A percentile compares a stretch with the other conserved stretches of the same genome.
These are phyloP conservation scores for Ceratobasidium sp. DNA, from an alignment of 1,284 basidiomycete species.

Conservation along the genomic window DNA sequence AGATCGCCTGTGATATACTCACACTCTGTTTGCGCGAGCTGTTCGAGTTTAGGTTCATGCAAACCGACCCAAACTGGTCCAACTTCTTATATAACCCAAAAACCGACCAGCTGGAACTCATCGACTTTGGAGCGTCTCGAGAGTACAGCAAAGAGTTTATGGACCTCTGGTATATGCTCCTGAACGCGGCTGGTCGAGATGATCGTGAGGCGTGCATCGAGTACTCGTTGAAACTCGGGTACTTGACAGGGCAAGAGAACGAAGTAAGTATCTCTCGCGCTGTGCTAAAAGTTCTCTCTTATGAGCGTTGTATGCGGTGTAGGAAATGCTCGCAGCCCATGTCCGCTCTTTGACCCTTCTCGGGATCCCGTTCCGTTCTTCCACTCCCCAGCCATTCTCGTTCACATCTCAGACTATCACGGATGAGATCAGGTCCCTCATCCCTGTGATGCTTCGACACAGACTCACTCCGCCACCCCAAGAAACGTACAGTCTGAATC, in stretches of 20 bases:
- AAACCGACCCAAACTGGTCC: conserved; percentile 99
- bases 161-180: conserved; percentile 85
- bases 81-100: conserved; percentile 92
- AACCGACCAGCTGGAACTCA: conserved; percentile 81
- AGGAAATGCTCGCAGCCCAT: conserved; percentile 93
- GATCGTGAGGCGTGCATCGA: conserved; percentile 78
- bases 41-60: conserved; percentile 94
- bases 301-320: neutral
- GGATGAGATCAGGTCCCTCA: conserved; percentile 78
- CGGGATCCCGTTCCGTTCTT: conserved; percentile 80
- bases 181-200: conserved; percentile 81
- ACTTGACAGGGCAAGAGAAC: conserved; percentile 91
- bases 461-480: conserved; percentile 92
- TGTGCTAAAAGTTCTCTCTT: neutral
- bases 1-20: conserved; percentile 89
- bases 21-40: conserved; percentile 92
- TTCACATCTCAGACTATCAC: conserved; percentile 77
- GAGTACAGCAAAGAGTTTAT: conserved; percentile 91
- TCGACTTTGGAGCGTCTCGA: conserved; percentile 96
- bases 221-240: conserved; percentile 86
- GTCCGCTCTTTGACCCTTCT: conserved; percentile 86
- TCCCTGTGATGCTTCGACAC: conserved; percentile 92
- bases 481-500: conserved; percentile 95
- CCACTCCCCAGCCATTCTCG: conserved; percentile 71
- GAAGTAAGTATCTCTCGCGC: conserved; percentile 66